phyloP scores from a whole-genome alignment of 2,329 filamentous ascomycete species.

The Stagonosporopsis rhizophila region DNA sequence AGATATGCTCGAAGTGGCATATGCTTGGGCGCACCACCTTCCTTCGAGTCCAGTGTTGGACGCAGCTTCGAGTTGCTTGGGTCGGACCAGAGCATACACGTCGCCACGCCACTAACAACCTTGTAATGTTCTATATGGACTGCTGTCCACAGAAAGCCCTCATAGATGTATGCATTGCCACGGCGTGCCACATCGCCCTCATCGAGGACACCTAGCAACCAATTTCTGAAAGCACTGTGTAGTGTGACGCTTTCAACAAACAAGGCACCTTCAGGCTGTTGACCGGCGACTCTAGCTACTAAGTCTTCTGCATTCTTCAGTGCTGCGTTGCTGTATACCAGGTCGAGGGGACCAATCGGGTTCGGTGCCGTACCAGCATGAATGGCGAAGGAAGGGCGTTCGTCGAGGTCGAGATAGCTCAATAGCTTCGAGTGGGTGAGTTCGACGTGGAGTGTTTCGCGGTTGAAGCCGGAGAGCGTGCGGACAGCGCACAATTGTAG shows the following conservation, averaged over 20 bases:
- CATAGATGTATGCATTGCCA: conserved; percentile 33
- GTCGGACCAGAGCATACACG: conserved; percentile 19
- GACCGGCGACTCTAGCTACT: conserved; percentile 27
- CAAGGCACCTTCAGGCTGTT: conserved; percentile 17
- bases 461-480: conserved; percentile 13
- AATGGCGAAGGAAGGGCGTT: conserved; percentile 36
- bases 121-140: conserved; percentile 31
- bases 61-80: conserved; percentile 1
- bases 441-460: conserved; percentile 11
- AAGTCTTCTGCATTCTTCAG: conserved; percentile 26
- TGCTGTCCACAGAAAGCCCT: conserved; percentile 38
- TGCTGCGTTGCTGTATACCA: conserved; percentile 38
- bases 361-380: conserved; percentile 12
- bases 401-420: conserved; percentile 32
- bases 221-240: conserved; percentile 37
- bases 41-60: conserved; percentile 1
- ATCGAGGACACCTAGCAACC: conserved; percentile 28
- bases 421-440: conserved; percentile 27
- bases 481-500: conserved; percentile 14
- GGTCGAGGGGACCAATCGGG: conserved; percentile 22
- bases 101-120: conserved; percentile 39
- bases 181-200: conserved; percentile 18
- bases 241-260: conserved; percentile 25
- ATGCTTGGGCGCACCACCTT: conserved; percentile 53
- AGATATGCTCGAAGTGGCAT: conserved; percentile 30